phyloP scores from a whole-genome alignment of 2,329 filamentous ascomycete genomes.

The Talaromyces verruculosus region DNA sequence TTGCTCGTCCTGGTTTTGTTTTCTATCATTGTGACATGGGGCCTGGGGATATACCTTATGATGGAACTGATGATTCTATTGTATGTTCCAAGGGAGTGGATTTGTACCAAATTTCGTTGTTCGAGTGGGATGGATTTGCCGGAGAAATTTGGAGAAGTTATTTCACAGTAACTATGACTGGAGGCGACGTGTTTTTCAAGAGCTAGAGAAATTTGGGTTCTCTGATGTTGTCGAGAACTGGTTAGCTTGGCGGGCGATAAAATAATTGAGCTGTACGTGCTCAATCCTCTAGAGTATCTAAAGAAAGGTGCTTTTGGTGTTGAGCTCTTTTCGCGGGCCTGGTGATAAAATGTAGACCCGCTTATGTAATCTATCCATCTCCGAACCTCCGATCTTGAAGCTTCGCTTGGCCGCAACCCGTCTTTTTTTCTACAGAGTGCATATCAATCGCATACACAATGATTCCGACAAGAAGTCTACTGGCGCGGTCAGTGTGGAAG shows the following conservation, averaged over 20 bases:
- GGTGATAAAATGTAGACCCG: background rate
- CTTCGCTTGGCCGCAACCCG: background rate
- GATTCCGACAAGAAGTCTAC: slow-evolving; percentile 66
- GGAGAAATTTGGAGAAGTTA: no score
- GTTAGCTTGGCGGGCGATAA: background rate
- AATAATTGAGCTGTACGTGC: no score
- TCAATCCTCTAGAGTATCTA: no score
- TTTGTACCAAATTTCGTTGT: no score
- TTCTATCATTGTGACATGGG: slow-evolving; percentile 14
- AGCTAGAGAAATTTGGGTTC: background rate
- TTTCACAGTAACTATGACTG: no score
- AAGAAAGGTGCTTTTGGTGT: no score
- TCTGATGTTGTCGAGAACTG: background rate
- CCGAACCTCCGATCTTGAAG: background rate
- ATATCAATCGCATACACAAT: slow-evolving; percentile 44
- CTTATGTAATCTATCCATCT: slow-evolving; percentile 9
- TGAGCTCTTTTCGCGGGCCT: no score
- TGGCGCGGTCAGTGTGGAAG: slow-evolving; percentile 85
- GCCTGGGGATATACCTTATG: slow-evolving; percentile 6
- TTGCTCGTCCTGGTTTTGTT: slow-evolving; percentile 2
- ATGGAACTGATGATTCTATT: slow-evolving; percentile 9
- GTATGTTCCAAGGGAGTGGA: no score
- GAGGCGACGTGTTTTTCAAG: no score
- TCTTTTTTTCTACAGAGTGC: background rate
- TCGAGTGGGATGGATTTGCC: no score